Conservation (phyloP, 2,329 filamentous ascomycete species). For the Phialocephala subalpina region DNA sequence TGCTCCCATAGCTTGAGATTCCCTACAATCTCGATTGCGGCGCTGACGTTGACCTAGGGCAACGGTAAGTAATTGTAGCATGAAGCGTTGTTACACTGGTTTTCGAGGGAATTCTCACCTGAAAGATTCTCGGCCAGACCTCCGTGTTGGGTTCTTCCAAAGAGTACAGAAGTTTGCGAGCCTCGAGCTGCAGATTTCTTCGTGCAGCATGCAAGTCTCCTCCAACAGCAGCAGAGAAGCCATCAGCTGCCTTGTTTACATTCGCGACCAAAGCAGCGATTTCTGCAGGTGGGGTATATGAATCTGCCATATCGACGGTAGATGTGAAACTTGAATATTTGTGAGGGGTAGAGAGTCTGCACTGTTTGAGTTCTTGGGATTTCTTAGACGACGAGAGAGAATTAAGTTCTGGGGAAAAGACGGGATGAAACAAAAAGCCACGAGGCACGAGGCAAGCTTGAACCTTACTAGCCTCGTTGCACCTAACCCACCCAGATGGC, state of each 20-base stretch:
- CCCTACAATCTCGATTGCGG: conserved; percentile 34
- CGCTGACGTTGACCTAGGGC: conserved; percentile 33
- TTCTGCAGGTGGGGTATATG: conserved; percentile 25
- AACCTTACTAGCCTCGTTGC: no score
- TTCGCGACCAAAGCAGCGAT: conserved; percentile 29
- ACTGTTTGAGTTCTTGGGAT: no score
- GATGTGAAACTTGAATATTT: neutral
- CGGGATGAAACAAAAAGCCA: no score
- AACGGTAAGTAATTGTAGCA: conserved; percentile 5
- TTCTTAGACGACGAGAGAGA: no score
- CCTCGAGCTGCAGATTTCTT: conserved; percentile 33
- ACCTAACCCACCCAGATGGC: no score
- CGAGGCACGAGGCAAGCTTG: no score
- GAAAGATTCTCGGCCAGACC: conserved; percentile 36
- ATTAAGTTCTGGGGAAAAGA: no score
- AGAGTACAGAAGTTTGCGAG: conserved; percentile 33
- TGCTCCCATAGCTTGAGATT: conserved; percentile 32
- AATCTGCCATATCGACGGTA: conserved; percentile 26
- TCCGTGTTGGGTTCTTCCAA: conserved; percentile 38
- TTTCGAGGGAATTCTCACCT: conserved; percentile 24
- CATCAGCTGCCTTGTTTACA: conserved; percentile 29
- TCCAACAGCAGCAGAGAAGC: conserved; percentile 26
- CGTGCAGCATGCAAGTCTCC: conserved; percentile 30
- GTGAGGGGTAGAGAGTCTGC: no score
- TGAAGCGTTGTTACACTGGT: neutral